Base-by-base conservation (phyloP, 2,329 filamentous ascomycete species). In the Didymella lethalis region DNA sequence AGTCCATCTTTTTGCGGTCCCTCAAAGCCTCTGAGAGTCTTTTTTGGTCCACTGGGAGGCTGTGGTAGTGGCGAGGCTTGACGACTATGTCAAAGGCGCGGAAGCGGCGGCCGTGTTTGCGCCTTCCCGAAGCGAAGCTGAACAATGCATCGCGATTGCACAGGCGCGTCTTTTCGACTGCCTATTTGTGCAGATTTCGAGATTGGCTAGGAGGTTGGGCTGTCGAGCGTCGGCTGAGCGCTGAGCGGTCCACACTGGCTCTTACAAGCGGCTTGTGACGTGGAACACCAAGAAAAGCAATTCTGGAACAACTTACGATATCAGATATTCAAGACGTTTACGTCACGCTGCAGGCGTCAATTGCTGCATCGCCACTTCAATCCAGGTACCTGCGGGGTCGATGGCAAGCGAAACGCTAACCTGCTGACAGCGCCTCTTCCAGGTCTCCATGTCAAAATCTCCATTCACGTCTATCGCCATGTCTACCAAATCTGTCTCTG, bases 331-430 rank as follows among this genome's bases (percentile, higher is more conserved):
- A 28, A 8, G 2, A 25, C 23, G 23, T 12, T 28, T 36, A 26
- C 18, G 45, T 48, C 20, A 48, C 18, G 41, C 41, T 44, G 25
- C 25, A 44, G 41, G 41, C n/a, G 40, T 41, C 18, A 14, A 28
- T 44, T 44, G 41, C 18, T 26, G 25, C 14, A 25, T 45, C 45
- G 52, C 52, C 52, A 55, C 50, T 38, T 8, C 40, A 28, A 23
- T 18, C 18, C 18, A 56, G 40, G 53, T 38, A 40, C 46, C 38
- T 49, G 53, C 46, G 53, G 53, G 53, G 53, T 55, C 23, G 20
- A 11, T 18, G 8, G 29, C 45, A 48, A 54, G 52, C 52, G 52
- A 48, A 48, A 48, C 52, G 45, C 52, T 55, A 55, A 43, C 4
- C 23, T 23, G 50, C 50, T 38, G 44, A 26, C 32, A 14, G n/a